Evolutionary conservation across 2,329 filamentous ascomycete species (phyloP), one percentile per base, ranked within the genome.

Genomic region (Aspergillus carbonarius): DNA sequence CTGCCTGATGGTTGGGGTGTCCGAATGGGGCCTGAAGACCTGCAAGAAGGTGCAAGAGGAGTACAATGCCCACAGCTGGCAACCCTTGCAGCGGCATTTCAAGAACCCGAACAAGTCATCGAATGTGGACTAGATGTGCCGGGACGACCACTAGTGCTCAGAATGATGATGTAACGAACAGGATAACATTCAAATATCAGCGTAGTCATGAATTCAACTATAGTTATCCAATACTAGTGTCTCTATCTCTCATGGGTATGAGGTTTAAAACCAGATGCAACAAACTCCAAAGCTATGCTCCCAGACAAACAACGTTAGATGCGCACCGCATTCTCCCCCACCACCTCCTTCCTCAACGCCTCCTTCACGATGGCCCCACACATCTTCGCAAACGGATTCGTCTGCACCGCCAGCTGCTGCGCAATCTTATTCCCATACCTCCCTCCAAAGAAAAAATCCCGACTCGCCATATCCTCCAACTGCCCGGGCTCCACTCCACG

Each of bases 41-140:
- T 93, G 87, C 70, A 76, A 81, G 68, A 90, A 90, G 74, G 83
- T 90, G 40, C 88, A 90, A 77, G 81, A 85, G 64, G 84, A 84
- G 57, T 96, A 95, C 70, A 92, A 86, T 70, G 85, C 87, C 58
- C 89, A 96, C 79, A 93, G 90, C 72, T 96, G 92, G 92, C 86
- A 81, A 27, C 83, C 83, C 0, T 76, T 90, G 54, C 84, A 85
- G 74, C 81, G 86, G 44, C 84, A 89, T 69, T 90, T 88, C 63
- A 78, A 79, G 69, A 78, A 79, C 68, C 81, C 82, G 17, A 78
- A 80, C 61, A 79, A 81, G 12, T 23, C 18, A 3, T 18, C 13
- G 18, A 18, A 42, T 17, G 39, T 23, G 18, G 39, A 42, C 39
- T 23, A 10, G 6, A 42, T 40, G 39, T 40, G 39, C 18, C 18